A percentile compares a stretch with the other conserved stretches of the same genome.
Evolutionary conservation across 2,329 filamentous ascomycete species (phyloP).

Genomic region (Raffaelea albimanens): DNA sequence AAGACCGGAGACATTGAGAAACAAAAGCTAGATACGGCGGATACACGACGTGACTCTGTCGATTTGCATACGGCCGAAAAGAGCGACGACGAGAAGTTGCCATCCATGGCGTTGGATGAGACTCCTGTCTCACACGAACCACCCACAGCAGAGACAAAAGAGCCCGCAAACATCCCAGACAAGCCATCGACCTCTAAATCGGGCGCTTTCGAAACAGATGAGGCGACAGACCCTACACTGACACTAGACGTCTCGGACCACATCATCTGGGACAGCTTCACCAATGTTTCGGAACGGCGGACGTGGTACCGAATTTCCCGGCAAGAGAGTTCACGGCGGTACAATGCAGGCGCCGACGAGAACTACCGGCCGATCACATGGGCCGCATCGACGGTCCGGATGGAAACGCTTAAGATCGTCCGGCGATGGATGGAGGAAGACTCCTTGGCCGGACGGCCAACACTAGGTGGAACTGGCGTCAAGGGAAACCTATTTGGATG

Average conservation of each 20-base stretch:
- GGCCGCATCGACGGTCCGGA: conserved; percentile 42
- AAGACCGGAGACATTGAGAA: no score
- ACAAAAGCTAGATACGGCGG: no score
- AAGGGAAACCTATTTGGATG: conserved; percentile 50
- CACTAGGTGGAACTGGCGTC: conserved; percentile 28
- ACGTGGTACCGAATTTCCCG: conserved; percentile 57
- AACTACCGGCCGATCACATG: conserved; percentile 52
- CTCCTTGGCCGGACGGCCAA: conserved; percentile 41
- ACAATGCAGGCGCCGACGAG: conserved; percentile 44
- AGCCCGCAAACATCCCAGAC: no score
- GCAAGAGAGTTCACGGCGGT: conserved; percentile 46
- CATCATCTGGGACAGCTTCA: conserved; percentile 42
- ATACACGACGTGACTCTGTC: no score
- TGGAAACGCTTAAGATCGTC: conserved; percentile 47
- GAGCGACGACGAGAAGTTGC: no score
- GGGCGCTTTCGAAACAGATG: neutral
- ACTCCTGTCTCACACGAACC: no score
- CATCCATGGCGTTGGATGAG: no score
- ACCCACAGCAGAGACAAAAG: no score
- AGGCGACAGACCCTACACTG: no score
- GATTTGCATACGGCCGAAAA: no score
- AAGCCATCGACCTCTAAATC: neutral
- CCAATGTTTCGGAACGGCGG: conserved; percentile 47
- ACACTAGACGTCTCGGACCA: conserved; percentile 32
- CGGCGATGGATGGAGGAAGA: conserved; percentile 59